Conservation (phyloP, 2,329 filamentous ascomycete genomes). For the Sporothrix protearum region DNA sequence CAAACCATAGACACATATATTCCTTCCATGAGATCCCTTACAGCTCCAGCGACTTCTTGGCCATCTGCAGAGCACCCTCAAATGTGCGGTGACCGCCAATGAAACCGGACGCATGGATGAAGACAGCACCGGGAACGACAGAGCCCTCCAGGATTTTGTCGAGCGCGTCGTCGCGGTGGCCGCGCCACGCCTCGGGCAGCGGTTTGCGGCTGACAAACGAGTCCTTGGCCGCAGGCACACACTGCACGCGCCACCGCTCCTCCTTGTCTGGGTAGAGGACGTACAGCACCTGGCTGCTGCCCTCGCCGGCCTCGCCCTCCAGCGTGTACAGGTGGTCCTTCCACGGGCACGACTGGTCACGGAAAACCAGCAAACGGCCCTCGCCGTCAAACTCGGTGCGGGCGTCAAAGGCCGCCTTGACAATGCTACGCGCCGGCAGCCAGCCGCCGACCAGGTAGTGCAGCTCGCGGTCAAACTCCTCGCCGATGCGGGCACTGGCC, state of each 20-base stretch:
- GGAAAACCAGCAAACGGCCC: slow-evolving; percentile 73
- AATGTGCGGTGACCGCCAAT: slow-evolving; percentile 93
- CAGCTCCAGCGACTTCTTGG: slow-evolving; percentile 63
- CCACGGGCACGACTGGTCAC: slow-evolving; percentile 79
- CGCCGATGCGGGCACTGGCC: slow-evolving; percentile 80
- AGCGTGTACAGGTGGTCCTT: slow-evolving; percentile 92
- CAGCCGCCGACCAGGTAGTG: slow-evolving; percentile 72
- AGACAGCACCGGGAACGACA: slow-evolving; percentile 72
- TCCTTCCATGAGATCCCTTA: slow-evolving; percentile 28
- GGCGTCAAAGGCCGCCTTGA: slow-evolving; percentile 69
- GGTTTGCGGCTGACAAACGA: slow-evolving; percentile 91
- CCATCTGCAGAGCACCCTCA: slow-evolving; percentile 84
- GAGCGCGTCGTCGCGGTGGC: slow-evolving; percentile 80
- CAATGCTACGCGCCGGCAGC: slow-evolving; percentile 72
- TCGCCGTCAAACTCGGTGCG: slow-evolving; percentile 60
- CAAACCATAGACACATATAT: no score
- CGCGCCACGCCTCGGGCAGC: slow-evolving; percentile 86
- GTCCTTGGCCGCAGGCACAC: slow-evolving; percentile 77
- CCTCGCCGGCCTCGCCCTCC: slow-evolving; percentile 56
- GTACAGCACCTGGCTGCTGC: slow-evolving; percentile 85
- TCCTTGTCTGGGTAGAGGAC: slow-evolving; percentile 72
- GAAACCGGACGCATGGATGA: slow-evolving; percentile 92
- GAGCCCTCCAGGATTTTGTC: slow-evolving; percentile 63
- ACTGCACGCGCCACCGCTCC: slow-evolving; percentile 89
- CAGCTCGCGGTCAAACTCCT: slow-evolving; percentile 79